Percentiles rank a stretch among this genome's conserved stretches.
Conservation (phyloP, 345 rosid species). For the Chamaenerion angustifolium region DNA sequence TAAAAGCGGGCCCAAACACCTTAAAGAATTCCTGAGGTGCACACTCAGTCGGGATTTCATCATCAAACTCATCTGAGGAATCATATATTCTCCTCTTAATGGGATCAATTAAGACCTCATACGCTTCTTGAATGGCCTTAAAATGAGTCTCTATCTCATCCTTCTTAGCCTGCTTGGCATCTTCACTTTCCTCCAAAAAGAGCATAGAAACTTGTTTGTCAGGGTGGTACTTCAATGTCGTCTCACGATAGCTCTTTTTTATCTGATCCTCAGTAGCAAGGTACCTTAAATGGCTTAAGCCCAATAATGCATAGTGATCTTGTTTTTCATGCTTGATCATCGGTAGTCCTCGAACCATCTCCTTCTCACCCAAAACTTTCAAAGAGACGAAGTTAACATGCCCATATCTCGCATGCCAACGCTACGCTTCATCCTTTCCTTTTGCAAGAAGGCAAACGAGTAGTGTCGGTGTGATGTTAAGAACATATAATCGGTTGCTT, state of each 20-base stretch:
- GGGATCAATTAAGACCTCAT: conserved; percentile 83
- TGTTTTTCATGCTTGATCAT: too few species aligned
- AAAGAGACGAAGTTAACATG: too few species aligned
- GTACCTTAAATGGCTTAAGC: too few species aligned
- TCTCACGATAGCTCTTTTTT: conserved; percentile 75
- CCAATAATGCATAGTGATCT: too few species aligned
- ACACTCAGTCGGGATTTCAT: conserved; percentile 83
- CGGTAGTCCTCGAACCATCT: too few species aligned
- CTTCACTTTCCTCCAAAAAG: conserved; percentile 78
- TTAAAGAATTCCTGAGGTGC: conserved; percentile 80
- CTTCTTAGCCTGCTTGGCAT: conserved; percentile 83
- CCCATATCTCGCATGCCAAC: too few species aligned
- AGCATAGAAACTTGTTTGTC: conserved; percentile 86
- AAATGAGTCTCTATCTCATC: conserved; percentile 83
- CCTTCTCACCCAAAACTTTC: too few species aligned
- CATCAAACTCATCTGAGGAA: conserved; percentile 95
- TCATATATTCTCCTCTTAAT: conserved; percentile 81
- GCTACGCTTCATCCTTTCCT: too few species aligned
- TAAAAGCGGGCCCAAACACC: conserved; percentile 94
- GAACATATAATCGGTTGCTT: too few species aligned
- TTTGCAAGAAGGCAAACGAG: too few species aligned
- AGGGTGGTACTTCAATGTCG: conserved; percentile 87
- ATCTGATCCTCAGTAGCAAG: too few species aligned
- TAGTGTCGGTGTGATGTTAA: too few species aligned
- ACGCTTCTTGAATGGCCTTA: conserved; percentile 86